Conservation (phyloP, 2,329 filamentous ascomycete genomes). For the Talaromyces sp. region DNA sequence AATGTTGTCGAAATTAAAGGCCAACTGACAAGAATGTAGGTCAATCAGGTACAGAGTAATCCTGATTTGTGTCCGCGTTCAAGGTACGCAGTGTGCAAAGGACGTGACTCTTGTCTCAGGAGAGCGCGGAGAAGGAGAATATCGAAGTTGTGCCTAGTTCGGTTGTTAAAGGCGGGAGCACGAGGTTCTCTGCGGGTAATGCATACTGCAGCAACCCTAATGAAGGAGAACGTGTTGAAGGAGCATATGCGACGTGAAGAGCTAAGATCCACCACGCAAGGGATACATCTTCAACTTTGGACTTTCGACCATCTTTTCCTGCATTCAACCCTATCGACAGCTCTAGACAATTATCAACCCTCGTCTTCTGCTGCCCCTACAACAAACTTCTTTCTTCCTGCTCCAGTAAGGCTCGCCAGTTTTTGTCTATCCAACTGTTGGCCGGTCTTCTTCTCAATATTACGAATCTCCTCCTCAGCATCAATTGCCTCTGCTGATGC, state of each 20-base stretch:
- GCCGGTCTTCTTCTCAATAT: constrained; percentile 94
- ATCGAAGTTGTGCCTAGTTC: constrained; percentile 15
- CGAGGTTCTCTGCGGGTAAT: constrained; percentile 25
- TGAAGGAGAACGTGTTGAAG: constrained; percentile 33
- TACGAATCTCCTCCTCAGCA: constrained; percentile 91
- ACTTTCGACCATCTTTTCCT: constrained; percentile 16
- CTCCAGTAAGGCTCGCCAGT: constrained; percentile 79
- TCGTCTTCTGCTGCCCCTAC: constrained; percentile 68
- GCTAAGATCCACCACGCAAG: constrained; percentile 31
- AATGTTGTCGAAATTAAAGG: constrained; percentile 32
- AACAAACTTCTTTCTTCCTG: constrained; percentile 81
- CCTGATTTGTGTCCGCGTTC: constrained; percentile 26
- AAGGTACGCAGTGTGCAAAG: constrained; percentile 23
- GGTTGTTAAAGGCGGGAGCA: constrained; percentile 23
- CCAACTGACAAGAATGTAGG: constrained; percentile 33
- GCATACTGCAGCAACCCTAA: constrained; percentile 21
- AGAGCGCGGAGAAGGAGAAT: constrained; percentile 20
- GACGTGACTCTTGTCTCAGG: constrained; percentile 11
- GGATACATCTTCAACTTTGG: constrained; percentile 23
- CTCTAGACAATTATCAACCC: constrained; percentile 32
- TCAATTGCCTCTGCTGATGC: constrained; percentile 84
- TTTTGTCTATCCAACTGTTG: constrained; percentile 87
- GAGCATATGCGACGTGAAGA: constrained; percentile 17
- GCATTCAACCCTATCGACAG: constrained; percentile 28
- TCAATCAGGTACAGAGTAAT: constrained; percentile 17